Evolutionary conservation across 495 filamentous ascomycete species (phyloP).

Genomic region (Talaromyces thailandensis): DNA sequence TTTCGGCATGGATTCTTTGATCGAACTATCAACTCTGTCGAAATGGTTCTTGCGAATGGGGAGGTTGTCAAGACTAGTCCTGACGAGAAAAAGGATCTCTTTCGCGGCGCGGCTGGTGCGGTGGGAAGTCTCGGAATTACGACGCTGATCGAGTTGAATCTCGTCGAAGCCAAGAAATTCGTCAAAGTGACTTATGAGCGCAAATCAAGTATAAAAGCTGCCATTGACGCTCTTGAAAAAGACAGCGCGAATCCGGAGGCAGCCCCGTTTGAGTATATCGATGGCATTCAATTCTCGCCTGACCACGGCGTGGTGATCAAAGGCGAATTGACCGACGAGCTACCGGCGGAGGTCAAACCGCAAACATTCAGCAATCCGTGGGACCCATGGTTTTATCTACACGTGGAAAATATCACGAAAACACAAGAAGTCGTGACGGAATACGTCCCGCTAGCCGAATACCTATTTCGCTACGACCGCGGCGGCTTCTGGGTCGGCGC

Average conservation of each 20-base stretch:
- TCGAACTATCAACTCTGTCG: conserved; percentile 36
- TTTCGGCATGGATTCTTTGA: conserved; percentile 52
- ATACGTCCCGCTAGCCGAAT: conserved; percentile 45
- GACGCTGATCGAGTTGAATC: conserved; percentile 43
- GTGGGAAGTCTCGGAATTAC: conserved; percentile 45
- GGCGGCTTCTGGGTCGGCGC: conserved; percentile 50
- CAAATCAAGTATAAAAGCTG: conserved; percentile 25
- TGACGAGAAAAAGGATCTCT: conserved; percentile 33
- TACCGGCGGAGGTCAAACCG: conserved; percentile 5
- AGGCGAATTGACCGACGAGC: conserved; percentile 31
- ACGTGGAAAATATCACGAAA: conserved; percentile 23
- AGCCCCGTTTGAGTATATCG: conserved; percentile 41
- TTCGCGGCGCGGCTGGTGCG: conserved; percentile 42
- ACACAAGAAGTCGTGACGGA: conserved; percentile 18
- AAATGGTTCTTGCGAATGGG: conserved; percentile 47
- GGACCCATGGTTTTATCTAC: conserved; percentile 55
- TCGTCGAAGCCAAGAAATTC: conserved; percentile 34
- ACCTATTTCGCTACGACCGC: conserved; percentile 56
- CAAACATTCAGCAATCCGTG: conserved; percentile 35
- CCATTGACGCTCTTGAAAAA: conserved; percentile 26
- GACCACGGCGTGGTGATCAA: conserved; percentile 38
- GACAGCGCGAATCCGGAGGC: conserved; percentile 16
- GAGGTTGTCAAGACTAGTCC: conserved; percentile 31
- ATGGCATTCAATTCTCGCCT: conserved; percentile 41
- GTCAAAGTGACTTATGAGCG: conserved; percentile 44